phyloP scores from a whole-genome alignment of 2,329 filamentous ascomycete genomes.

The Fusarium oxysporum region DNA sequence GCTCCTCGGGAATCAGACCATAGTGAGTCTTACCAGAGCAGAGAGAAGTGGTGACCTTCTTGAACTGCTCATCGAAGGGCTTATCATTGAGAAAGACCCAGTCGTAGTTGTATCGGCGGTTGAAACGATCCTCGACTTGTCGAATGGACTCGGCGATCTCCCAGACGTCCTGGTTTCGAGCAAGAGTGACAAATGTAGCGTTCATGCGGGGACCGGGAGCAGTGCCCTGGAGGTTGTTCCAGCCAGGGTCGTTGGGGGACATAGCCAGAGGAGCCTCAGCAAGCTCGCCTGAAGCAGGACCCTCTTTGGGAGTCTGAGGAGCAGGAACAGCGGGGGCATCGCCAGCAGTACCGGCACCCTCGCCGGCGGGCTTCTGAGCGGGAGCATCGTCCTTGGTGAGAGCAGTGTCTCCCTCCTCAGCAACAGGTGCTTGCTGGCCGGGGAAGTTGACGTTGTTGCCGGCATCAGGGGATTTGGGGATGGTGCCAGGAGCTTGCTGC shows the following conservation, averaged over 20 bases:
- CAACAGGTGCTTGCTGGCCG: conserved; percentile 29
- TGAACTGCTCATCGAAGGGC: conserved; percentile 93
- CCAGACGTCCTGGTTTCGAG: conserved; percentile 94
- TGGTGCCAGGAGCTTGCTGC: conserved; percentile 37
- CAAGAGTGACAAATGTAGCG: conserved; percentile 96
- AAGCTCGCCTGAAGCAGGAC: conserved; percentile 50
- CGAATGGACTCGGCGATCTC: conserved; percentile 96
- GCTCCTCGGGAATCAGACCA: conserved; percentile 87
- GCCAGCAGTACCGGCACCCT: conserved; percentile 14
- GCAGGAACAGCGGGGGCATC: conserved; percentile 1
- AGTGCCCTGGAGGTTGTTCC: conserved; percentile 63
- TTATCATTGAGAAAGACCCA: conserved; percentile 99
- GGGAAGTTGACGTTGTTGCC: conserved; percentile 43
- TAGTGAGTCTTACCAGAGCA: conserved; percentile 95
- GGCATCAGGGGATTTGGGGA: conserved; percentile 32
- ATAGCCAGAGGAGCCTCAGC: conserved; percentile 56
- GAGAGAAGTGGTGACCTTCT: conserved; percentile 86
- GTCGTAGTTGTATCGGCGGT: conserved; percentile 95
- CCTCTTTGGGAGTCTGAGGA: conserved; percentile 35
- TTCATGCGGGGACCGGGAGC: conserved; percentile 84
- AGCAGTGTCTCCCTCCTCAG: conserved; percentile 28
- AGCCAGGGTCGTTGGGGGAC: conserved; percentile 64
- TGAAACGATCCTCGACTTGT: conserved; percentile 97
- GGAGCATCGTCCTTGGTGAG: conserved; percentile 35
- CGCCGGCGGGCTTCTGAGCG: conserved; percentile 36